Conservation (phyloP, 2,329 filamentous ascomycete genomes). For the Stylonectria norvegica region DNA sequence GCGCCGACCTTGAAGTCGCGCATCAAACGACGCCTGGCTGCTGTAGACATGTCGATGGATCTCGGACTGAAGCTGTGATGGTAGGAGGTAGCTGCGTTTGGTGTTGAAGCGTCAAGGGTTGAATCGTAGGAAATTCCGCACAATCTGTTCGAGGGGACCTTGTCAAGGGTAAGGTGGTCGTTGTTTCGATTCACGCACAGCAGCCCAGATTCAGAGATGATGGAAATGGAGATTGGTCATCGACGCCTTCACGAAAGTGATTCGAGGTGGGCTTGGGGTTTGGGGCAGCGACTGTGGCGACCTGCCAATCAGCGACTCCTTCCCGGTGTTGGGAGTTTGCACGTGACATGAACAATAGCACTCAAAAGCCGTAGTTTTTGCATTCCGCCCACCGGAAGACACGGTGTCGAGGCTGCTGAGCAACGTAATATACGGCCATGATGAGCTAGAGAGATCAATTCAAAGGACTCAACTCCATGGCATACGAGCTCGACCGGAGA, state of each 20-base stretch:
- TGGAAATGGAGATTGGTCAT: constrained; percentile 28
- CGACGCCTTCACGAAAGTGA: constrained; percentile 12
- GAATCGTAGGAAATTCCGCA: no score
- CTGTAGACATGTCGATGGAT: constrained; percentile 66
- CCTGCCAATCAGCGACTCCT: constrained; percentile 23
- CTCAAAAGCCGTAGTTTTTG: no score
- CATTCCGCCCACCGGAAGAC: constrained; percentile 2
- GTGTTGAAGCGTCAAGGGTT: constrained; percentile 6
- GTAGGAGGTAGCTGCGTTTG: no score
- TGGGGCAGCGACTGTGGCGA: constrained; percentile 13
- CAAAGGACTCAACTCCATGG: no score
- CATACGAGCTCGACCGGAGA: no score
- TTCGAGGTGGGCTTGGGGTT: constrained; percentile 13
- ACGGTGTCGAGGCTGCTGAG: no score
- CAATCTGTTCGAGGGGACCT: no score
- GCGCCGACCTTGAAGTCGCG: constrained; percentile 91
- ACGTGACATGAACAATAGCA: no score
- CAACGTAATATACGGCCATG: no score
- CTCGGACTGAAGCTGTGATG: constrained; percentile 2
- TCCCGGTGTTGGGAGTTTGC: neutral
- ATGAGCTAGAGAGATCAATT: no score
- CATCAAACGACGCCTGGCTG: constrained; percentile 94
- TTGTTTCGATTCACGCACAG: neutral
- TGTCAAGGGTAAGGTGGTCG: neutral
- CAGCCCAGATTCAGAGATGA: constrained; percentile 15